Evolutionary conservation across 2,329 filamentous ascomycete species (phyloP).

Genomic region (Aspergillus sp.): DNA sequence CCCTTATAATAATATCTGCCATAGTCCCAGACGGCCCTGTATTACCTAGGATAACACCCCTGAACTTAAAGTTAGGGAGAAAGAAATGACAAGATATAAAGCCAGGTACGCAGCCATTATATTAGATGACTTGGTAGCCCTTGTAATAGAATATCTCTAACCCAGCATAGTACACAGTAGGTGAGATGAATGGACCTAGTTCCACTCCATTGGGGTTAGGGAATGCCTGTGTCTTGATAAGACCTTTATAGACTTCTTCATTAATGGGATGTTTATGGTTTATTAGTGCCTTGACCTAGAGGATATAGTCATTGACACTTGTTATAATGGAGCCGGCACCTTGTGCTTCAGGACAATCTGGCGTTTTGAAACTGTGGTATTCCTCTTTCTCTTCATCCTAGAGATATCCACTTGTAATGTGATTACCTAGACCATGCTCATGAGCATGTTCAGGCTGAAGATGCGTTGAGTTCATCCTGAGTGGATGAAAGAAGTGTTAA

Average conservation of each 20-base stretch:
- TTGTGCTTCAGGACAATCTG: slow-evolving; percentile 27
- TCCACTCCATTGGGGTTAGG: slow-evolving; percentile 10
- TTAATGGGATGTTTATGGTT: slow-evolving; percentile 20
- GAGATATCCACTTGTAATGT: slow-evolving; percentile 41
- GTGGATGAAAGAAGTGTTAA: slow-evolving; percentile 40
- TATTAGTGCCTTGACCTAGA: slow-evolving; percentile 25
- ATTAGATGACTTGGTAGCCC: slow-evolving; percentile 21
- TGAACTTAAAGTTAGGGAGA: slow-evolving; percentile 21
- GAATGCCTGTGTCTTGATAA: slow-evolving; percentile 19
- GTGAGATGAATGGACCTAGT: slow-evolving; percentile 16
- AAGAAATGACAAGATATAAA: slow-evolving; percentile 22
- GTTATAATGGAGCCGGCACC: slow-evolving; percentile 44
- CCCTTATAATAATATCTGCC: slow-evolving; percentile 12
- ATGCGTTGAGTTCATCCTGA: slow-evolving; percentile 37
- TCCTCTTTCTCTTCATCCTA: slow-evolving; percentile 26
- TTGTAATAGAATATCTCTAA: slow-evolving; percentile 23
- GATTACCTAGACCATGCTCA: slow-evolving; percentile 14
- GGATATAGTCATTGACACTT: slow-evolving; percentile 25
- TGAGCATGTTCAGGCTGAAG: slow-evolving; percentile 31
- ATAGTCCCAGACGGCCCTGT: slow-evolving; percentile 9
- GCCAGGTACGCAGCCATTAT: slow-evolving; percentile 24
- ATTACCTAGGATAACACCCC: slow-evolving; percentile 25
- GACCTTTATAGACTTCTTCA: slow-evolving; percentile 15
- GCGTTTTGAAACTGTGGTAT: slow-evolving; percentile 20
- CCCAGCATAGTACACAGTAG: slow-evolving; percentile 19